A percentile compares a stretch with the other conserved stretches of the same genome.
Conservation (phyloP, 257 asterid species). For the Cruciata laevipes region DNA sequence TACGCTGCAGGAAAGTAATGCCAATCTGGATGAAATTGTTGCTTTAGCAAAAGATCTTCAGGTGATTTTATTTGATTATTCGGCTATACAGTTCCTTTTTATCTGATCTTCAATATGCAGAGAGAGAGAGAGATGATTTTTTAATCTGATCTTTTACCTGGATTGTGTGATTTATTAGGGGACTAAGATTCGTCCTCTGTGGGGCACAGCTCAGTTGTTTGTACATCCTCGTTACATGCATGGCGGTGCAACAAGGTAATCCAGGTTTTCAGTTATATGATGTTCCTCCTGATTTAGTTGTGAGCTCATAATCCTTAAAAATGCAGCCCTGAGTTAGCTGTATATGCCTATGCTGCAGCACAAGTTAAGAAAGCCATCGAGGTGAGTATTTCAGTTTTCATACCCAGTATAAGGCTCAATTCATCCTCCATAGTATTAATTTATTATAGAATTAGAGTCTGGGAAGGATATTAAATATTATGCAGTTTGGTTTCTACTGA, state of each 20-base stretch:
- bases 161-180: conserved; percentile 36
- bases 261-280: neutral
- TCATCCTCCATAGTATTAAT: neutral
- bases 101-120: neutral
- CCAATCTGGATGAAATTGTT: conserved; percentile 91
- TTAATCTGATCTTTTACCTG: neutral
- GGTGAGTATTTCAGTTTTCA: conserved; percentile 33
- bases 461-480: neutral
- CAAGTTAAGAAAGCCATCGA: conserved; percentile 96
- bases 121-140: neutral
- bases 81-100: neutral
- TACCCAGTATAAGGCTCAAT: conserved; percentile 1
- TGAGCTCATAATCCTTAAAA: conserved; percentile 10
- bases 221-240: conserved; percentile 92
- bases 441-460: too few species aligned
- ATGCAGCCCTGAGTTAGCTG: conserved; percentile 80
- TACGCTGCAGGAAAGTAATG: conserved; percentile 65
- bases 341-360: conserved; percentile 72
- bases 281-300: neutral
- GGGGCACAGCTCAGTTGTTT: conserved; percentile 98
- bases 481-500: neutral
- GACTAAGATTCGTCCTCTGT: conserved; percentile 61
- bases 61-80: conserved; percentile 36
- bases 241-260: conserved; percentile 95
- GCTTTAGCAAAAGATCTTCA: conserved; percentile 96